Evolutionary conservation across 2,329 filamentous ascomycete genomes (phyloP), one percentile per base, ranked within the genome.

Genomic region (Bisporella sp.): DNA sequence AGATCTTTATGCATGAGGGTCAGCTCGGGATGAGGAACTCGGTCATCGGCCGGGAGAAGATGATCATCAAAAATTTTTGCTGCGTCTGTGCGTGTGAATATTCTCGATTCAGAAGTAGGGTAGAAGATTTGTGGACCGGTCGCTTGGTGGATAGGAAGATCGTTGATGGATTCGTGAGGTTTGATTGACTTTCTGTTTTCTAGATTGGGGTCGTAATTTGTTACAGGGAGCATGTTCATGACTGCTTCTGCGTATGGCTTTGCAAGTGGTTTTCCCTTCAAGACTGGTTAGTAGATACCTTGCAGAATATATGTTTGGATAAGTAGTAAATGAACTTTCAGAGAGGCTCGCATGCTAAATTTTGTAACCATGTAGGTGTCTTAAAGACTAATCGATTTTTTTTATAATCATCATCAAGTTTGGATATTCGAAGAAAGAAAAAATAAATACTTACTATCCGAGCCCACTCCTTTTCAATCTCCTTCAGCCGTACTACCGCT

Each of bases 311-410:
- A 31, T 33, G 41, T 55, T 50, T 51, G 50, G 48, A 12, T 46
- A 49, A 40, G 11, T 6, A 33, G 28, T 44, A 13, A 48, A 32
- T 41, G 29, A 55, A 53, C 48, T 52, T 62, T 89, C 85, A 89
- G 85, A 85, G 81, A 85, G 80, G 80, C 76, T 81, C 77, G 79
- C 76, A 84, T 84, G 81, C 78, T 79, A 80, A 73, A 74, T 74
- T 79, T 78, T 85, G 76, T 92, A 92, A 96, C 88, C 89, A 93
- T 84, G 76, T 82, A 68, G 74, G 70, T 83, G 91, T 97, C 91
- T 96, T 96, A 78, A 95, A 96, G 92, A 97, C 92, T 96, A 96
- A 97, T 96, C 92, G 92, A 81, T 74, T 82, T 84, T 84, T 73
- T 47, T 68, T 78, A 81, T 72, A 75, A 78, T 88, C 84, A 87